phyloP scores from a whole-genome alignment of 1,284 basidiomycete genomes.

The Rhodotorula mucilaginosa region DNA sequence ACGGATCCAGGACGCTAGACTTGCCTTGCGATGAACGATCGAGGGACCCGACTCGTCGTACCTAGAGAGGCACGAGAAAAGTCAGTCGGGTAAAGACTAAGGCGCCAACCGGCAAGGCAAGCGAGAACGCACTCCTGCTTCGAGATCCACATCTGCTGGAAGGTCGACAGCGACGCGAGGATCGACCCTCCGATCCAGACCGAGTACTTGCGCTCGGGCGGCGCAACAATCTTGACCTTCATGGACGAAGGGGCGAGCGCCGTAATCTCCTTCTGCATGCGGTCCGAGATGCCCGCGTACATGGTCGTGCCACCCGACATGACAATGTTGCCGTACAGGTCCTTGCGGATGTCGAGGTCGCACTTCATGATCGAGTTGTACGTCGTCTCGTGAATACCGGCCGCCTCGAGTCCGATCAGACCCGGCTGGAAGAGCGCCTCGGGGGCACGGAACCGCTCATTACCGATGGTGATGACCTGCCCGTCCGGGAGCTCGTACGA shows the following conservation, averaged over 20 bases:
- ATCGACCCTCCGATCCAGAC: constrained; percentile 99
- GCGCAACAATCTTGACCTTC: too few species aligned
- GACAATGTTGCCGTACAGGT: too few species aligned
- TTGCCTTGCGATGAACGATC: constrained; percentile 55
- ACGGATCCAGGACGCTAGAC: neutral
- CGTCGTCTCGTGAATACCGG: too few species aligned
- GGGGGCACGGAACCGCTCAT: constrained; percentile 96
- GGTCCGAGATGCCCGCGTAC: too few species aligned
- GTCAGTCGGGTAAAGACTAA: neutral
- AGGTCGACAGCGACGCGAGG: constrained; percentile 89
- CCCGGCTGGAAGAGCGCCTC: constrained; percentile 97
- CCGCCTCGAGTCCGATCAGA: constrained; percentile 63
- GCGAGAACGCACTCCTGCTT: constrained; percentile 61
- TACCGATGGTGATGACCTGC: constrained; percentile 94
- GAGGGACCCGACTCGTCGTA: constrained; percentile 72
- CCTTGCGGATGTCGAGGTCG: too few species aligned
- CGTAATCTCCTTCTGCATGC: too few species aligned
- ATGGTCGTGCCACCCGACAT: too few species aligned
- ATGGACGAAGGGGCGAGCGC: too few species aligned
- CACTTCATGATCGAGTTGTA: too few species aligned
- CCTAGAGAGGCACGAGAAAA: neutral
- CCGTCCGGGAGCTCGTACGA: constrained; percentile 94
- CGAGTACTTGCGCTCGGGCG: neutral
- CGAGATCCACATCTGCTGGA: constrained; percentile 79
- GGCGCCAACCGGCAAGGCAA: too few species aligned